phyloP scores from a whole-genome alignment of 2,329 filamentous ascomycete genomes.

The Fusarium phyllophilum region DNA sequence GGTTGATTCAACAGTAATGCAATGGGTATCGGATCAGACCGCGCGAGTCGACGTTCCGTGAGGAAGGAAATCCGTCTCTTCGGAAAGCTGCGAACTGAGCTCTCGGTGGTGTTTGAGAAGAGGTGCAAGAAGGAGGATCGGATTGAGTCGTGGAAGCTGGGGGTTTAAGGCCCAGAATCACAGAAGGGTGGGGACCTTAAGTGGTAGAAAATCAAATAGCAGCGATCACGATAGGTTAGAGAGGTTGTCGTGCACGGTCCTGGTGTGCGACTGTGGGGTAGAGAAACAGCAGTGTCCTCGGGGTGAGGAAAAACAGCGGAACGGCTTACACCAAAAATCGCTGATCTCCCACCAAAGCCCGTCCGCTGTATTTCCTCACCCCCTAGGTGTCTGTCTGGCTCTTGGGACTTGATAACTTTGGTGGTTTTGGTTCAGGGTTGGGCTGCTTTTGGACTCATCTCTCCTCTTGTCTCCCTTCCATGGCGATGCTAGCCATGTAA shows the following conservation, averaged over 20 bases:
- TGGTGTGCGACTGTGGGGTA: slow-evolving; percentile 44
- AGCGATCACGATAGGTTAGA: slow-evolving; percentile 41
- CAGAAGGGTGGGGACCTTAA: slow-evolving; percentile 36
- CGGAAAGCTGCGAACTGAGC: slow-evolving; percentile 6
- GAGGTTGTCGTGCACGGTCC: slow-evolving; percentile 36
- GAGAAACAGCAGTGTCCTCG: slow-evolving; percentile 34
- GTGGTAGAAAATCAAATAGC: slow-evolving; percentile 33
- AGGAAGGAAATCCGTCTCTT: slow-evolving; percentile 5
- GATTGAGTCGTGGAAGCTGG: slow-evolving; percentile 42
- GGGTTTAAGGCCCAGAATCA: slow-evolving; percentile 38
- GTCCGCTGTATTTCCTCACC: too few species aligned
- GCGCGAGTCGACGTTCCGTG: not conserved
- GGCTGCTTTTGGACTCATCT: slow-evolving; percentile 2
- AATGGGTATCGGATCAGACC: slow-evolving; percentile 6
- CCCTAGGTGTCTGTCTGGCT: not conserved
- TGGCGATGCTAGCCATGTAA: not conserved
- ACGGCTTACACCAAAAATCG: too few species aligned
- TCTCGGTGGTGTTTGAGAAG: slow-evolving; percentile 11
- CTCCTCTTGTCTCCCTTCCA: slow-evolving; percentile 8
- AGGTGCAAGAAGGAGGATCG: slow-evolving; percentile 37
- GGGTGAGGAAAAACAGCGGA: too few species aligned
- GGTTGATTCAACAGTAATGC: not conserved
- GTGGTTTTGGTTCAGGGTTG: slow-evolving; percentile 18
- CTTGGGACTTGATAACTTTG: not conserved
- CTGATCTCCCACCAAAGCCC: too few species aligned